Evolutionary conservation across 2,329 filamentous ascomycete genomes (phyloP).

Genomic region (Epichloe sp.): DNA sequence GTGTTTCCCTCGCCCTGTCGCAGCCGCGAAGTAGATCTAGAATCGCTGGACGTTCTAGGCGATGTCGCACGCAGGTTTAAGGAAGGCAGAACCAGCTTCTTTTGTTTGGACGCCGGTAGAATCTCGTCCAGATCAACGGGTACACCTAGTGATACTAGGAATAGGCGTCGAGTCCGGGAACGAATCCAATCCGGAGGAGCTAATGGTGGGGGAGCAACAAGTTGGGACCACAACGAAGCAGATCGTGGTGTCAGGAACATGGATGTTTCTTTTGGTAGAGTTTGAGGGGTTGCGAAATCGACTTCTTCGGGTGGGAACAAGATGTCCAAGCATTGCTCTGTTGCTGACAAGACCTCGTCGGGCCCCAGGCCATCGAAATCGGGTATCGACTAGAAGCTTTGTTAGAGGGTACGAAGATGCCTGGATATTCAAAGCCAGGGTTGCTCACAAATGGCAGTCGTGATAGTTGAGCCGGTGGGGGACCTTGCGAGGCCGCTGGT

Average conservation of each 20-base stretch:
- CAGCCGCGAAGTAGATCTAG: constrained; percentile 32
- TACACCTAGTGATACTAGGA: constrained; percentile 89
- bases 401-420: constrained; percentile 9
- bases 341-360: constrained; percentile 46
- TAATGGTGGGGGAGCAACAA: constrained; percentile 79
- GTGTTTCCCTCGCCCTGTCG: constrained; percentile 36
- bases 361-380: constrained; percentile 50
- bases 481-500: constrained; percentile 15
- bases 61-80: constrained; percentile 55
- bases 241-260: constrained; percentile 78
- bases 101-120: constrained; percentile 90
- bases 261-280: constrained; percentile 41
- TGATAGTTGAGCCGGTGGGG: constrained; percentile 23
- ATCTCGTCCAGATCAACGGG: constrained; percentile 97
- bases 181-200: constrained; percentile 97
- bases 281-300: constrained; percentile 35
- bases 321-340: constrained; percentile 52
- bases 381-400: constrained; percentile 44
- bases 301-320: constrained; percentile 50
- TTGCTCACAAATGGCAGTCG: constrained; percentile 32
- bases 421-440: neutral
- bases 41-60: constrained; percentile 41
- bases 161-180: constrained; percentile 84
- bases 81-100: constrained; percentile 88
- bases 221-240: constrained; percentile 87